Evolutionary conservation across 139 green algal genomes (phyloP).

Genomic region (Parachlorella kessleri): DNA sequence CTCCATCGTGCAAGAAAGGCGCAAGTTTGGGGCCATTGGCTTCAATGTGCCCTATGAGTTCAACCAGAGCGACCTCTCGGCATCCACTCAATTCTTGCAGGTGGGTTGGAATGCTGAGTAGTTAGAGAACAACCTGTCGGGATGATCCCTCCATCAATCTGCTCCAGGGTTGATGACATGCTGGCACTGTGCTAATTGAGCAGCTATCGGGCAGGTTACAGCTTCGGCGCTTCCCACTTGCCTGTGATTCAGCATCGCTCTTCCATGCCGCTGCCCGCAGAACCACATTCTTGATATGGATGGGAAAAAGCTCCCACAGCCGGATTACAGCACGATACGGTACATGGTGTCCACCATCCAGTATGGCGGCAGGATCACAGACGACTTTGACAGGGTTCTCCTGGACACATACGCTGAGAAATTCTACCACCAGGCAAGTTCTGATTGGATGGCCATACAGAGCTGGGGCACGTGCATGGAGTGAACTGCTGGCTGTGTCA

Average conservation of each 20-base stretch:
- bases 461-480: too few relatives aligned
- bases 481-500: too few relatives aligned
- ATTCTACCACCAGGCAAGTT: constrained; percentile 47
- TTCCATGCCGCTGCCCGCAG: constrained; percentile 34
- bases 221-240: too few relatives aligned
- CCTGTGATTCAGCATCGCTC: too few relatives aligned
- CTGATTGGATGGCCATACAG: neutral
- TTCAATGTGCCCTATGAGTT: constrained; percentile 99
- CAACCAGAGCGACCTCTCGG: constrained; percentile 88
- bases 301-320: constrained; percentile 68
- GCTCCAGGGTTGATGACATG: too few relatives aligned
- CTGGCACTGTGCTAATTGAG: too few relatives aligned
- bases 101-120: too few relatives aligned
- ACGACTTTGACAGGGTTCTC: constrained; percentile 90
- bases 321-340: constrained; percentile 67
- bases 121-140: too few relatives aligned
- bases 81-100: constrained; percentile 87
- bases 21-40: constrained; percentile 95
- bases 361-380: constrained; percentile 96
- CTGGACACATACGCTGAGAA: constrained; percentile 94
- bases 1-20: constrained; percentile 85
- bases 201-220: too few relatives aligned
- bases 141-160: too few relatives aligned
- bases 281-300: constrained; percentile 96
- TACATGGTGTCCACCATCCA: constrained; percentile 95